Conservation (phyloP, 805 yeast genomes). For the Wickerhamomyces kurtzmanii region DNA sequence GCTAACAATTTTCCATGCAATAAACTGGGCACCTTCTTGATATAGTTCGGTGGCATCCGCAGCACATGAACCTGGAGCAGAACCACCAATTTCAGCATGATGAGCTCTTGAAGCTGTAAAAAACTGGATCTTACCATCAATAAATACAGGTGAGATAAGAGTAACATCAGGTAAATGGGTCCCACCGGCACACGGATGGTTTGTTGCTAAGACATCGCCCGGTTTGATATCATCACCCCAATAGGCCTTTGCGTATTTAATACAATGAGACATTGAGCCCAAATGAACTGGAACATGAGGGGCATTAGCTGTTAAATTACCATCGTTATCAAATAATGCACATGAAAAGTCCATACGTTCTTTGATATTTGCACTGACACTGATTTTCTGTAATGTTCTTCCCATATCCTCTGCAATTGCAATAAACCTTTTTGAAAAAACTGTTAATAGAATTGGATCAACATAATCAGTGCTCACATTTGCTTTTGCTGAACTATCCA, state of each 20-base stretch:
- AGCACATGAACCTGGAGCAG: constrained; percentile 48
- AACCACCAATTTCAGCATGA: constrained; percentile 57
- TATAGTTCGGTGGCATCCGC: constrained; percentile 41
- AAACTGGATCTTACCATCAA: constrained; percentile 34
- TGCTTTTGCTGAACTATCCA: constrained; percentile 21
- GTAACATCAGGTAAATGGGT: constrained; percentile 44
- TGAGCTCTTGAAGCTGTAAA: constrained; percentile 53
- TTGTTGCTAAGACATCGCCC: constrained; percentile 34
- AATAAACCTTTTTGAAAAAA: constrained; percentile 38
- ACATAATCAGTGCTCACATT: constrained; percentile 34
- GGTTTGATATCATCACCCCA: constrained; percentile 28
- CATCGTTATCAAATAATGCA: constrained; percentile 36
- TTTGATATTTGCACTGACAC: constrained; percentile 34
- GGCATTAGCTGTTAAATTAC: constrained; percentile 33
- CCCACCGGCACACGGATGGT: constrained; percentile 34
- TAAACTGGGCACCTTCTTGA: constrained; percentile 49
- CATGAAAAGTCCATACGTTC: constrained; percentile 39
- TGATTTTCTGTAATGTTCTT: constrained; percentile 31
- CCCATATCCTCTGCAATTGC: constrained; percentile 42
- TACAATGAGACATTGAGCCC: constrained; percentile 35
- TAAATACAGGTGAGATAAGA: constrained; percentile 45
- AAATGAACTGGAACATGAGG: constrained; percentile 39
- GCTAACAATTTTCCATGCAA: constrained; percentile 38
- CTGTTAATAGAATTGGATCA: constrained; percentile 33
- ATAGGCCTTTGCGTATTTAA: constrained; percentile 24